phyloP scores from a whole-genome alignment of 176 grass and related monocot species.

The Triticum urartu region DNA sequence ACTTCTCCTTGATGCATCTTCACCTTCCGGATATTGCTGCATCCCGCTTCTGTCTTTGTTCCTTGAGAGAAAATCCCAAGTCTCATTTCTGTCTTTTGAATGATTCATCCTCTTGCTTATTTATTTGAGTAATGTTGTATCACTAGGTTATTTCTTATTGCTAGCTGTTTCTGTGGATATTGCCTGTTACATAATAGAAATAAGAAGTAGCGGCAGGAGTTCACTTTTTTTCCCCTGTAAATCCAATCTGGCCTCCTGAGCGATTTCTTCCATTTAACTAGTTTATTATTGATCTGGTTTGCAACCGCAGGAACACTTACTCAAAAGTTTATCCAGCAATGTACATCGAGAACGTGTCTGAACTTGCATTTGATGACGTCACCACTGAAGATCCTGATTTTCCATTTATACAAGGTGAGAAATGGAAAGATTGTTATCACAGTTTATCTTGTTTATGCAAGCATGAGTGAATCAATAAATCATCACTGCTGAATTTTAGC shows the following conservation, averaged over 20 bases:
- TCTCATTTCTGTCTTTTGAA: neutral
- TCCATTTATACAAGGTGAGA: constrained; percentile 81
- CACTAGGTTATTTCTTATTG: neutral
- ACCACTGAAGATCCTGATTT: constrained; percentile 89
- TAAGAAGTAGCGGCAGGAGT: neutral
- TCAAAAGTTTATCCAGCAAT: constrained; percentile 99
- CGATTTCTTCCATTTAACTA: constrained; percentile 7
- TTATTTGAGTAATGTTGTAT: constrained; percentile 16
- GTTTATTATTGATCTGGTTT: constrained; percentile 31
- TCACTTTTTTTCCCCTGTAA: neutral
- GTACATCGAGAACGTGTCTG: constrained; percentile 89
- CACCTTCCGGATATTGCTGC: constrained; percentile 5
- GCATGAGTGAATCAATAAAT: neutral
- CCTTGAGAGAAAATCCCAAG: neutral
- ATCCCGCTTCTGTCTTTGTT: neutral
- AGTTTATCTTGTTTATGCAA: constrained; percentile 22
- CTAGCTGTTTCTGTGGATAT: constrained; percentile 7
- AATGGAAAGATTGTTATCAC: constrained; percentile 13
- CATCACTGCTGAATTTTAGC: constrained; percentile 2
- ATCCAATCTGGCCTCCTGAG: neutral
- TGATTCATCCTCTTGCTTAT: constrained; percentile 4
- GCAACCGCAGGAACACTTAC: constrained; percentile 60
- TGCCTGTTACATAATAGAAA: neutral
- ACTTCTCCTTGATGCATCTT: constrained; percentile 25
- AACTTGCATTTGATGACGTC: constrained; percentile 95